These are phyloP conservation scores for Rubroboletus satanas DNA, from an alignment of 768 basidiomycete species.

Conservation along the genomic window DNA sequence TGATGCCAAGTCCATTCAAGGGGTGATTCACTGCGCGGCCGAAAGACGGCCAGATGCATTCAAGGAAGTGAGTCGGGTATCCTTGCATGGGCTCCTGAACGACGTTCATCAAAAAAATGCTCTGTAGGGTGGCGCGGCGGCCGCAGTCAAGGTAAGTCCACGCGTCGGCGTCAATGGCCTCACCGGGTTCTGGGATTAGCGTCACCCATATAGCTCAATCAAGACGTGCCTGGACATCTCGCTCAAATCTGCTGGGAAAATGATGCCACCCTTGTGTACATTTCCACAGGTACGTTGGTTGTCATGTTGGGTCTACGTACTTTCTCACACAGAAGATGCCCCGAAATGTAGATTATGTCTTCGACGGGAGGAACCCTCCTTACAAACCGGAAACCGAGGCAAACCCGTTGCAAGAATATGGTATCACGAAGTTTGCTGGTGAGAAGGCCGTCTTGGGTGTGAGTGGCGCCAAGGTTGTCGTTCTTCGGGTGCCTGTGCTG, in stretches of 20 bases:
- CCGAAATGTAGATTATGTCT: constrained; percentile 75
- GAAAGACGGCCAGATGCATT: constrained; percentile 92
- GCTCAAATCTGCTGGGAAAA: constrained; percentile 60
- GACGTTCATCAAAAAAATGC: not conserved
- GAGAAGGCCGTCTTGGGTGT: constrained; percentile 72
- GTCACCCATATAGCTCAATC: constrained; percentile 61
- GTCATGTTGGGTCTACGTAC: not conserved
- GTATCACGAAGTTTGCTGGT: constrained; percentile 80
- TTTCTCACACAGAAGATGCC: constrained; percentile 8
- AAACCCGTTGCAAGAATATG: constrained; percentile 88
- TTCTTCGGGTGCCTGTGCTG: constrained; percentile 91
- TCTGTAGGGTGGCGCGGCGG: constrained; percentile 54
- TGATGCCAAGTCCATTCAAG: constrained; percentile 33
- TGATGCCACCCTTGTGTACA: constrained; percentile 76
- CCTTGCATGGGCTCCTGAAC: not conserved
- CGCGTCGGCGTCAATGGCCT: not conserved
- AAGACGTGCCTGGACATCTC: constrained; percentile 66
- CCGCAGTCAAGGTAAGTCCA: constrained; percentile 52
- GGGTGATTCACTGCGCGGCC: constrained; percentile 94
- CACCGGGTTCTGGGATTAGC: not conserved
- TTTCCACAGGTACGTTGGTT: constrained; percentile 70
- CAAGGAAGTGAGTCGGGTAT: constrained; percentile 58
- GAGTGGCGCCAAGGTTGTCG: constrained; percentile 52
- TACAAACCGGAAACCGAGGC: constrained; percentile 71
- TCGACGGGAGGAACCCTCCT: constrained; percentile 89